These are phyloP conservation scores for Lactarius psammicola DNA, from an alignment of 768 basidiomycete genomes.

Conservation along the genomic window DNA sequence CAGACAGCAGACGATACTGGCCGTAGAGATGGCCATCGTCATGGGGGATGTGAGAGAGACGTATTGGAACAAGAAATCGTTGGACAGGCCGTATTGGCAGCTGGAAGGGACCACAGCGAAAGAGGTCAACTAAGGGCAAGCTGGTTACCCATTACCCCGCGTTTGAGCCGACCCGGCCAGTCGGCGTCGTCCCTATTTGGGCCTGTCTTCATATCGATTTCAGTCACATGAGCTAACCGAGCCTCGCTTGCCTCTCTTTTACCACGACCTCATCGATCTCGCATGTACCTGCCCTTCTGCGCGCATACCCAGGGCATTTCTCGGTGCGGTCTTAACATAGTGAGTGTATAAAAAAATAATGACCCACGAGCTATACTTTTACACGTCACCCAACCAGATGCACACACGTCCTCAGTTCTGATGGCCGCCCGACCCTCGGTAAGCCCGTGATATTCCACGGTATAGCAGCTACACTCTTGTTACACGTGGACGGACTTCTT, in stretches of 20 bases:
- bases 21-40: slow-evolving; percentile 24
- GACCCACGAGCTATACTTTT: background rate
- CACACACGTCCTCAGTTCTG: background rate
- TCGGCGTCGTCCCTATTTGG: slow-evolving; percentile 11
- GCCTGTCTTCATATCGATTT: slow-evolving; percentile 17
- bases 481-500: background rate
- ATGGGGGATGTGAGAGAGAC: slow-evolving; percentile 7
- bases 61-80: background rate
- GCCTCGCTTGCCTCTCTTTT: background rate
- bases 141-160: slow-evolving; percentile 18
- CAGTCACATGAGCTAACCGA: slow-evolving; percentile 4
- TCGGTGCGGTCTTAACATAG: background rate
- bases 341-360: background rate
- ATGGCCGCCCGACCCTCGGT: background rate
- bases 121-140: background rate
- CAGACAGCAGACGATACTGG: slow-evolving; percentile 17
- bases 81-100: slow-evolving; percentile 16
- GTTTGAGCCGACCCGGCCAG: slow-evolving; percentile 17
- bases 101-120: background rate
- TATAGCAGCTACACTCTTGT: background rate
- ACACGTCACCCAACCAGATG: slow-evolving; percentile 13
- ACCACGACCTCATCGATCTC: slow-evolving; percentile 4
- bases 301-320: background rate
- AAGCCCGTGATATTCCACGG: background rate
- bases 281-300: background rate